Percentiles rank a stretch among this genome's conserved stretches.
Conservation (phyloP, 1,284 basidiomycete species). For the Lentinula novae-zelandiae region DNA sequence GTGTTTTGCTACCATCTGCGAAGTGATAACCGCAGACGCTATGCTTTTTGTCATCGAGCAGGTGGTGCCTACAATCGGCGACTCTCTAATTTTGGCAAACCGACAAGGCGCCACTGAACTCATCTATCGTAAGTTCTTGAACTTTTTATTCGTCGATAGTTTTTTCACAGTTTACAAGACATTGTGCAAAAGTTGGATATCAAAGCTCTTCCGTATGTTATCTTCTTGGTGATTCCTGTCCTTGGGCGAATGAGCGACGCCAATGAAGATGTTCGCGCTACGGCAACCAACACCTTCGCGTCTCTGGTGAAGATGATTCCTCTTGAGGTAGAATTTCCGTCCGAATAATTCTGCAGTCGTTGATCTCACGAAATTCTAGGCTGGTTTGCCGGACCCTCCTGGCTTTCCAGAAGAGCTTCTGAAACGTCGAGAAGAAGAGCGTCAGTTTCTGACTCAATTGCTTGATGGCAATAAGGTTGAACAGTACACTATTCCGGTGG, state of each 20-base stretch:
- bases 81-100: slow-evolving; percentile 73
- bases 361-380: slow-evolving; percentile 39
- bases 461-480: slow-evolving; percentile 95
- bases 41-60: slow-evolving; percentile 89
- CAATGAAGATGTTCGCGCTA: slow-evolving; percentile 87
- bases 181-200: slow-evolving; percentile 91
- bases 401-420: slow-evolving; percentile 91
- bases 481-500: slow-evolving; percentile 84
- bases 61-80: slow-evolving; percentile 83
- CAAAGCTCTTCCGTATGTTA: slow-evolving; percentile 94
- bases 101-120: slow-evolving; percentile 91
- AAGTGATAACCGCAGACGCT: slow-evolving; percentile 79
- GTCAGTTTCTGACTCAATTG: slow-evolving; percentile 91
- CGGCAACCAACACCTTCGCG: slow-evolving; percentile 96
- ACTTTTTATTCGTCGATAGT: neutral
- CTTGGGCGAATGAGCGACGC: slow-evolving; percentile 97
- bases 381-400: slow-evolving; percentile 92
- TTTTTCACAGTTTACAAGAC: slow-evolving; percentile 45
- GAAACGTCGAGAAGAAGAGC: slow-evolving; percentile 82
- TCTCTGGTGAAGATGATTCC: slow-evolving; percentile 99
- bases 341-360: neutral
- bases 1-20: slow-evolving; percentile 86
- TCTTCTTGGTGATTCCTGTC: slow-evolving; percentile 95
- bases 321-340: slow-evolving; percentile 67
- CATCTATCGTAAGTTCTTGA: slow-evolving; percentile 72